These are phyloP conservation scores for Nitzschia putrida DNA, from an alignment of 108 stramenopile species.

Conservation along the genomic window DNA sequence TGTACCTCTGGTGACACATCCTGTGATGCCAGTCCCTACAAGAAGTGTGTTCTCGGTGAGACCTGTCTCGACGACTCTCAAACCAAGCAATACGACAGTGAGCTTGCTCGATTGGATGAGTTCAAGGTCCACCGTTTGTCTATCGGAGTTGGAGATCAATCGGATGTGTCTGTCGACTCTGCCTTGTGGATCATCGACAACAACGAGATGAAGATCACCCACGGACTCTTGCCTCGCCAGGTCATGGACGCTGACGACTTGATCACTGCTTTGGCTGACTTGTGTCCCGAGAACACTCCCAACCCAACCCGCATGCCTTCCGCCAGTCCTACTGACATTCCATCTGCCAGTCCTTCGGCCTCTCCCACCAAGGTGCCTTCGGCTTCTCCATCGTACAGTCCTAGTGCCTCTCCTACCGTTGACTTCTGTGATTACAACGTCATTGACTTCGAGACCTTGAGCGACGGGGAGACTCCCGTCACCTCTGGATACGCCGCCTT, in stretches of 20 bases:
- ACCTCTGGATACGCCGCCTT: neutral
- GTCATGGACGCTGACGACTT: conserved; percentile 5
- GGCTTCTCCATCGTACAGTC: neutral
- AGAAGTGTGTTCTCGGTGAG: conserved; percentile 18
- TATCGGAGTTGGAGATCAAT: conserved; percentile 33
- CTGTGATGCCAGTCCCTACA: neutral
- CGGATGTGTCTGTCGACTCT: conserved; percentile 18
- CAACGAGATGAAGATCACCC: neutral
- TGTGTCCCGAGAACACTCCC: conserved; percentile 21
- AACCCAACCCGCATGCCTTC: conserved; percentile 6
- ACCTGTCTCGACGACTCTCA: conserved; percentile 3
- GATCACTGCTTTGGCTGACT: conserved; percentile 1
- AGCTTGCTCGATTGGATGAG: conserved; percentile 20
- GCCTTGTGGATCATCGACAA: conserved; percentile 29
- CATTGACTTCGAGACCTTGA: neutral
- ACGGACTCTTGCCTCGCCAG: conserved; percentile 7
- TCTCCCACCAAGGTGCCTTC: conserved; percentile 1
- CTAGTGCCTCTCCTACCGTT: conserved; percentile 2
- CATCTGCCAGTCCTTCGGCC: conserved; percentile 3
- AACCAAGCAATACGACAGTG: conserved; percentile 18
- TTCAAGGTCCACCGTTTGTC: conserved; percentile 26
- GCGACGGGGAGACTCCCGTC: neutral
- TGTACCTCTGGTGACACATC: neutral
- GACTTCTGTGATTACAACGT: conserved; percentile 7
- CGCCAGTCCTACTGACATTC: neutral